phyloP scores from a whole-genome alignment of 2,329 filamentous ascomycete species.

The Corynespora cassiicola region DNA sequence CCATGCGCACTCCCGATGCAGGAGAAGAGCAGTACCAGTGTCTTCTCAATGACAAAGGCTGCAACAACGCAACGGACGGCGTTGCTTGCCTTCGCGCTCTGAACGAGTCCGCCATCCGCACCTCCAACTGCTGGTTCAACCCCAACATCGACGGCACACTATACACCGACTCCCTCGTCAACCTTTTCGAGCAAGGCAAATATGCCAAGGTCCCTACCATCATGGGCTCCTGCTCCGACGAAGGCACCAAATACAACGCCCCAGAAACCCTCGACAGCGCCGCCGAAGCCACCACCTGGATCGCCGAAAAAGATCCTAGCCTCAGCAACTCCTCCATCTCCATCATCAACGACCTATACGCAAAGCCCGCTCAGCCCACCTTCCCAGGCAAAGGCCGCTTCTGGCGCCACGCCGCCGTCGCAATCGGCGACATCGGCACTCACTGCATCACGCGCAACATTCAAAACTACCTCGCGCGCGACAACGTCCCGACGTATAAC shows the following conservation, averaged over 20 bases:
- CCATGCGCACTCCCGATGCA: conserved; percentile 55
- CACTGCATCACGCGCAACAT: conserved; percentile 68
- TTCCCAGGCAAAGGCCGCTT: conserved; percentile 60
- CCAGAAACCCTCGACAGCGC: conserved; percentile 57
- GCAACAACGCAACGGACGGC: conserved; percentile 40
- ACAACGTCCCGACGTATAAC: conserved; percentile 62
- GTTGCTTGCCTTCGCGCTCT: conserved; percentile 59
- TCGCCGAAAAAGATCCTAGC: conserved; percentile 65
- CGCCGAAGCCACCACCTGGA: conserved; percentile 60
- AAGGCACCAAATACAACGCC: conserved; percentile 69
- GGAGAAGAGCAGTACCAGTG: conserved; percentile 61
- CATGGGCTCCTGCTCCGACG: conserved; percentile 65
- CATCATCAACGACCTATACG: conserved; percentile 63
- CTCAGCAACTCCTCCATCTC: conserved; percentile 59
- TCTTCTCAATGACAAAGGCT: conserved; percentile 57
- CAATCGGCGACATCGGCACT: conserved; percentile 71
- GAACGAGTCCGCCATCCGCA: conserved; percentile 52
- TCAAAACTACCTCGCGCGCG: conserved; percentile 48
- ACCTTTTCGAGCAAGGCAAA: conserved; percentile 55
- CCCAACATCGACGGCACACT: conserved; percentile 60
- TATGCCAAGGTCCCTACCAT: conserved; percentile 62
- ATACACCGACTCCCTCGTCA: conserved; percentile 58
- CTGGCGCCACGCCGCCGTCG: conserved; percentile 65
- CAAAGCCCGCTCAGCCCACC: conserved; percentile 46
- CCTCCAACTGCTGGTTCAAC: conserved; percentile 50